phyloP scores from a whole-genome alignment of 2,329 filamentous ascomycete species.

The Achaetomium macrosporum region DNA sequence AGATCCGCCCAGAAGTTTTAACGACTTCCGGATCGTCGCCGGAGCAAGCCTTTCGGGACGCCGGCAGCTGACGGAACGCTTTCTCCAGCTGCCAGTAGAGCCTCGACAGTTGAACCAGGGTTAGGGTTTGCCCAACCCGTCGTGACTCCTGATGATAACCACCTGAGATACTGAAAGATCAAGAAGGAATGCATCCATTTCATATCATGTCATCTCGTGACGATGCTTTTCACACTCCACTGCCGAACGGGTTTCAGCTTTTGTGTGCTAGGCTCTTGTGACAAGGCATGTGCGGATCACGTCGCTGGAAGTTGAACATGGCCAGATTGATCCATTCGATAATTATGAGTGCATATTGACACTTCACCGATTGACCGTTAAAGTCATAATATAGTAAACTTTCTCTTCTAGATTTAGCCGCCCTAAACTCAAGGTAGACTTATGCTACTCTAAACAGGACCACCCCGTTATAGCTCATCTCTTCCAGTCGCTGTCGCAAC shows the following conservation, averaged over 20 bases:
- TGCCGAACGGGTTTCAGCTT: no score
- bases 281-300: no score
- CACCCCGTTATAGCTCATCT: conserved; percentile 56
- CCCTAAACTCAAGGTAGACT: not conserved
- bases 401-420: not conserved
- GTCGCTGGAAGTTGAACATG: no score
- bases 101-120: not conserved
- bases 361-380: no score
- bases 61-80: not conserved
- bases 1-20: conserved; percentile 7
- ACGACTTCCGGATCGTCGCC: conserved; percentile 5
- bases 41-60: not conserved
- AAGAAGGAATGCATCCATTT: not conserved
- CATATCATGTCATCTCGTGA: no score
- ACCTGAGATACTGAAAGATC: not conserved
- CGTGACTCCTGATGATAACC: no score
- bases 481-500: conserved; percentile 67
- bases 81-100: not conserved
- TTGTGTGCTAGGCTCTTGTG: no score
- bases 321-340: no score
- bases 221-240: no score
- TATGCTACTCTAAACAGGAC: not conserved
- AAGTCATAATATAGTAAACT: no score
- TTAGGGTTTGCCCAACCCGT: not conserved
- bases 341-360: no score